Evolutionary conservation across 345 rosid species (phyloP), one percentile per base, ranked within the genome.

Genomic region (Carallia brachiata): DNA sequence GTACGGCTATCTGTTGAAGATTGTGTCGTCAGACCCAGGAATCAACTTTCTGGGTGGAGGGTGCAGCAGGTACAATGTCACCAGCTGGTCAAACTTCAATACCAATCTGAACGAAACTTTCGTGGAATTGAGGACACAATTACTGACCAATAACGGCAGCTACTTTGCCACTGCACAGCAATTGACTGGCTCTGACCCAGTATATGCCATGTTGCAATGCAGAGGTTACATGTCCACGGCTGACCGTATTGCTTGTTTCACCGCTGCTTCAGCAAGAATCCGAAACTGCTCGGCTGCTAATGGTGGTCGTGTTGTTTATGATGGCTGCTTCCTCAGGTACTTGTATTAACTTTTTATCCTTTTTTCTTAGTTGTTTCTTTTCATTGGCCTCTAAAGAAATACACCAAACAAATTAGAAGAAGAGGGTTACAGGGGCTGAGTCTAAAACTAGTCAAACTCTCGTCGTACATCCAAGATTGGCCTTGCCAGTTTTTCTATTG

Each of bases 281-380:
- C 82, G 82, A 28, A 77, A 68, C 30, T 84, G 84, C 70, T 77
- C 74, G 18, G 65, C 75, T 7, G 79, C 79, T 17, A 82, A 80
- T 32, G 88, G 88, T 32, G 88, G 76, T 32, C 84, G 88, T 36
- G 84, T 82, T 39, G 28, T 82, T 57, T 80, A 78, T 36, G 82
- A 82, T 36, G 88, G 81, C 37, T 84, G 88, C 52, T 84, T 68
- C 68, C 75, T 84, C 19, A 40, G 23, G 23, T 23, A 23, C 23
- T 23, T 23, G 23, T 23, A 23, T 23, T 23, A 23, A 23, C 23
- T 23, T 40, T 40, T 15, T 2, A 40, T 15, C 2, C 15, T 2
- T 40, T 40, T 9, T 40, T 40, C 48, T 40, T 40, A 40, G 8
- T 40, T 40, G 3, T 8, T 40, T 13, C 47, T 13, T 8, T 9